Conservation (phyloP, 371 early-diverging fungal species). For the Dipsacomyces acuminosporus region DNA sequence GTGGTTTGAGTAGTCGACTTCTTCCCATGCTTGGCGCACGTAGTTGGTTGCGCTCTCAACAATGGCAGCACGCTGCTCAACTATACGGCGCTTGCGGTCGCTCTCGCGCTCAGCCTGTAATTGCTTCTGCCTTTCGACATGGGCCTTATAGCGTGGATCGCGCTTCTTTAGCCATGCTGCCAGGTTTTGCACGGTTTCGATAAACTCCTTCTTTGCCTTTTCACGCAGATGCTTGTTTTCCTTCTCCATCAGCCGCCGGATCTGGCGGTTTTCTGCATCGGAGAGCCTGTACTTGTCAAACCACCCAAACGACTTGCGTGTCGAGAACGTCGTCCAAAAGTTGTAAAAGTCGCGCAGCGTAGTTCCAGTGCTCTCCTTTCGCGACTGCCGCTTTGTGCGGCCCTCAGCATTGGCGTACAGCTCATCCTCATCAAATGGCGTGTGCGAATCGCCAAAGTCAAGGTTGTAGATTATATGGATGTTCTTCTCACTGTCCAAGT, state of each 20-base stretch:
- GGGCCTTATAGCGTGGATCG: slow-evolving; percentile 55
- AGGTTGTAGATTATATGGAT: slow-evolving; percentile 25
- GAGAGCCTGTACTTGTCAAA: slow-evolving; percentile 78
- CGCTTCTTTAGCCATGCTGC: slow-evolving; percentile 53
- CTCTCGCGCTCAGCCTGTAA: slow-evolving; percentile 29
- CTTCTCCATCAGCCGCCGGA: slow-evolving; percentile 84
- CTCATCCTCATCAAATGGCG: slow-evolving; percentile 37
- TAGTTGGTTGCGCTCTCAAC: slow-evolving; percentile 39
- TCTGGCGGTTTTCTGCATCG: slow-evolving; percentile 71
- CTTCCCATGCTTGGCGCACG: slow-evolving; percentile 49
- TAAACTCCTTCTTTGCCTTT: slow-evolving; percentile 76
- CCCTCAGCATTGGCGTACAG: slow-evolving; percentile 8
- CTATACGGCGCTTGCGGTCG: slow-evolving; percentile 32
- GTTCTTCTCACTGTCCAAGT: slow-evolving; percentile 43
- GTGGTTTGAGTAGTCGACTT: slow-evolving; percentile 47
- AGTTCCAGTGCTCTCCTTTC: slow-evolving; percentile 8
- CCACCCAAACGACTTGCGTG: slow-evolving; percentile 83
- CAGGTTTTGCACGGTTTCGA: slow-evolving; percentile 67
- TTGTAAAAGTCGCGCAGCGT: slow-evolving; percentile 66
- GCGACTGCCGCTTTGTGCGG: background rate
- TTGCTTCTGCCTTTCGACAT: slow-evolving; percentile 17
- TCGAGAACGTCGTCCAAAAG: slow-evolving; percentile 70
- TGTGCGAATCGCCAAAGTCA: slow-evolving; percentile 42
- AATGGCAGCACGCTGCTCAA: slow-evolving; percentile 33
- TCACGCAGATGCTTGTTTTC: slow-evolving; percentile 86